Evolutionary conservation across 345 rosid genomes (phyloP), one percentile per base, ranked within the genome.

Genomic region (Populus euphratica): DNA sequence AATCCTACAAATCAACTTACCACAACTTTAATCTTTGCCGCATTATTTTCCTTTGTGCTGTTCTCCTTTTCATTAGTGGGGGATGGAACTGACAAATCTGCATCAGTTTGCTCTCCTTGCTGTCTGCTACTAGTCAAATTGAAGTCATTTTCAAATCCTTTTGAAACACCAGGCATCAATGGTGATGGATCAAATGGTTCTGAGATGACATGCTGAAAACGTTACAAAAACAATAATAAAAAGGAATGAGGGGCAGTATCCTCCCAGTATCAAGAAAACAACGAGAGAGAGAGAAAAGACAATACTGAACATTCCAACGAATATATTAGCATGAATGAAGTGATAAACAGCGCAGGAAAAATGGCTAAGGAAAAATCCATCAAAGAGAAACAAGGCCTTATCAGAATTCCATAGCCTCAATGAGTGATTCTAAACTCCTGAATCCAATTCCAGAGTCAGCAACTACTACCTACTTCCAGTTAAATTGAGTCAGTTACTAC

Each of bases 141-240:
- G 73, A 88, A 89, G 64, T 90, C 99, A 82, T 84, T 83, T 81
- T 93, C 97, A 79, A 88, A 85, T 59, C 86, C 94, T 85, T 87
- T 86, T 43, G 86, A 82, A 77, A 81, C 86, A 83, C 85, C 89
- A 72, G 97, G 90, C 89, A 92, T 81, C 83, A 92, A 89, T 27
- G 98, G 98, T 2, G 97, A 93, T 83, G 93, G 93, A 87, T 95
- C 93, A 82, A 95, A 93, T 72, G 99, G 96, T 82, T 91, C 99
- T 38, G 97, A 86, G 21, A 93, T 92, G 77, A 90, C 91, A 85
- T 92, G 97, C 99, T 96, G 97, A 77, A 78, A 81, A 77, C 16
- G 43, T 73, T 54, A 86, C 72, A 10, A 76, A 70, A 81, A 71
- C 80, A 76, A 56, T 77, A 68, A 61, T 68, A 36, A 29, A 54